Conservation (phyloP, 2,329 filamentous ascomycete species). For the Raffaelea ambrosiae region DNA sequence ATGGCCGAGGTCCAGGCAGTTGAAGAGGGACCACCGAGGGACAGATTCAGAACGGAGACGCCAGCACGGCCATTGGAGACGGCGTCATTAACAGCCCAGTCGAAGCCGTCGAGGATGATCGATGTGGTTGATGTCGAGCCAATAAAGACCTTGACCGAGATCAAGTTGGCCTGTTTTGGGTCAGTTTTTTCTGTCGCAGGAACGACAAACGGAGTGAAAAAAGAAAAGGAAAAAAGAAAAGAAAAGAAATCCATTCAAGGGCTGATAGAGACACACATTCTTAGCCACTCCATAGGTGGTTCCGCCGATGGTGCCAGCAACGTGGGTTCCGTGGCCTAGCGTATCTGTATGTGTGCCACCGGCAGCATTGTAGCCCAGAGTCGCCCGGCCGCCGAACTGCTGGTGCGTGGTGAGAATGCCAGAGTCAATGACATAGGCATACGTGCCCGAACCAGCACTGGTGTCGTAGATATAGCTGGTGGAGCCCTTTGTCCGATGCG, state of each 20-base stretch:
- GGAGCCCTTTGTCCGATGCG: constrained; percentile 12
- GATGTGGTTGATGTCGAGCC: constrained; percentile 1
- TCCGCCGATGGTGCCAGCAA: constrained; percentile 22
- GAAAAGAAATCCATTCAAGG: too few relatives aligned
- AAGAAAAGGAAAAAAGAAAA: too few relatives aligned
- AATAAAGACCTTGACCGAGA: constrained; percentile 23
- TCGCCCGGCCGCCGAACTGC: constrained; percentile 21
- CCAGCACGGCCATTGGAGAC: constrained; percentile 26
- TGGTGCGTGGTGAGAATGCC: constrained; percentile 29
- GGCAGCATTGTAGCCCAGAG: constrained; percentile 20
- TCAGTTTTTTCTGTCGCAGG: neutral
- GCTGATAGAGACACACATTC: too few relatives aligned
- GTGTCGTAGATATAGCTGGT: constrained; percentile 17
- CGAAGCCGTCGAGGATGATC: constrained; percentile 14
- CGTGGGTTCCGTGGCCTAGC: constrained; percentile 25
- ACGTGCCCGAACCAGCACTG: constrained; percentile 18
- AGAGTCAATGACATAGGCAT: constrained; percentile 36
- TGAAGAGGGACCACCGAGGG: constrained; percentile 27
- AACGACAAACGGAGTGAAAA: too few relatives aligned
- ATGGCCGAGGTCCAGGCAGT: constrained; percentile 29
- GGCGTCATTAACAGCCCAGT: constrained; percentile 17
- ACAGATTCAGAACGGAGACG: constrained; percentile 56
- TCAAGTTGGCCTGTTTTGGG: constrained; percentile 14
- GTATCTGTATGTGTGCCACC: constrained; percentile 12
- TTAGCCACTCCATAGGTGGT: constrained; percentile 23